Evolutionary conservation across 805 yeast species (phyloP).

Genomic region (Yamadazyma ubonensis): DNA sequence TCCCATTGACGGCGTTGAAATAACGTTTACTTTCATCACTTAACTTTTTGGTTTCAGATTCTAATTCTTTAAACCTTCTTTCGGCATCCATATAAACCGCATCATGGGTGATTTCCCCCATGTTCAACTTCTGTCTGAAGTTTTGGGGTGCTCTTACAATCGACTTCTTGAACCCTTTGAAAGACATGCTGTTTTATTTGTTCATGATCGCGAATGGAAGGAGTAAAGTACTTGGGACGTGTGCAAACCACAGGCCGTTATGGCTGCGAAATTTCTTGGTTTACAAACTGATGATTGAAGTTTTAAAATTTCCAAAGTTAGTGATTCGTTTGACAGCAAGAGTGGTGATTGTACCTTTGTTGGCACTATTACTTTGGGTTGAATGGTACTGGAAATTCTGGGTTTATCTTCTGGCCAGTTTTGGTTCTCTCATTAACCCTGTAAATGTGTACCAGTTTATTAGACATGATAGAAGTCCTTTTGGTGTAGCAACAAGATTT

Average conservation of each 20-base stretch:
- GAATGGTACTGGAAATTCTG: constrained; percentile 15
- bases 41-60: constrained; percentile 81
- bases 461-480: not conserved
- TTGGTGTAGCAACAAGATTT: not conserved
- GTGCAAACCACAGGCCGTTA: not conserved
- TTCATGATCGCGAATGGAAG: constrained; percentile 1
- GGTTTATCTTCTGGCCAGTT: constrained; percentile 5
- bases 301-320: not conserved
- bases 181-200: constrained; percentile 55
- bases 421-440: constrained; percentile 1
- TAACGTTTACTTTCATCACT: constrained; percentile 89
- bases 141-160: constrained; percentile 87
- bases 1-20: constrained; percentile 87
- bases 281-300: not conserved
- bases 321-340: not conserved
- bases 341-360: constrained; percentile 5
- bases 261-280: constrained; percentile 4
- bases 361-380: constrained; percentile 1
- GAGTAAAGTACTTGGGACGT: not conserved
- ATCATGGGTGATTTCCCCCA: constrained; percentile 65
- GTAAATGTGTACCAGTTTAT: not conserved
- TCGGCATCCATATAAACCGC: constrained; percentile 95
- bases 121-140: constrained; percentile 85
- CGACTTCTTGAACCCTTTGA: constrained; percentile 82
- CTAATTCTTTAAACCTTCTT: constrained; percentile 91